Conservation (phyloP, 805 yeast genomes). For the Pichia occidentalis region DNA sequence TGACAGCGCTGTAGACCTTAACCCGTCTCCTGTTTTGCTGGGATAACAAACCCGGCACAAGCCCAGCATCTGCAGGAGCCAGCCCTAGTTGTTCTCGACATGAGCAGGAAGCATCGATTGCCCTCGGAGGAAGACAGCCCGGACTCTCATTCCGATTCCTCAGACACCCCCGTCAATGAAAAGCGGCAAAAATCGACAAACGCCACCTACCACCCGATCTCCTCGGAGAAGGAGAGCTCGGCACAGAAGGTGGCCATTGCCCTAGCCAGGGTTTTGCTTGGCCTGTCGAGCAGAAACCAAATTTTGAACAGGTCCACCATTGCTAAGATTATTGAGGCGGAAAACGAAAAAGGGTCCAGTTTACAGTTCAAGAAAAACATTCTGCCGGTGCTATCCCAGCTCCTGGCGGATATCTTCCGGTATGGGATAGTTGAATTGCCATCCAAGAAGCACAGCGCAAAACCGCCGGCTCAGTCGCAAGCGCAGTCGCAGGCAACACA, state of each 20-base stretch:
- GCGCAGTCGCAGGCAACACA: too few species aligned
- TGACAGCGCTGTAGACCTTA: too few species aligned
- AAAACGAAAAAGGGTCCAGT: constrained; percentile 25
- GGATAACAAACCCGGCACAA: too few species aligned
- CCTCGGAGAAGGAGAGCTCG: constrained; percentile 12
- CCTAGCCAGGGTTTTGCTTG: constrained; percentile 25
- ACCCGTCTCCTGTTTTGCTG: too few species aligned
- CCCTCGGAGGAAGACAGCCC: too few species aligned
- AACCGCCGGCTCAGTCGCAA: neutral
- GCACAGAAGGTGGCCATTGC: constrained; percentile 21
- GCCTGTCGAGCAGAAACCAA: constrained; percentile 25
- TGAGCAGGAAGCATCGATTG: too few species aligned
- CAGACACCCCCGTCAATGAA: too few species aligned
- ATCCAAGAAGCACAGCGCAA: constrained; percentile 5
- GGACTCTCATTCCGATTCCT: too few species aligned
- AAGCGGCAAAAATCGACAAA: too few species aligned
- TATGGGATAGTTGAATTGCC: constrained; percentile 25
- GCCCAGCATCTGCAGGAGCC: too few species aligned
- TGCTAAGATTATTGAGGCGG: constrained; percentile 25
- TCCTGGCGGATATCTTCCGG: constrained; percentile 19
- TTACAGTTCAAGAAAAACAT: constrained; percentile 25
- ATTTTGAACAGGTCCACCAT: constrained; percentile 23
- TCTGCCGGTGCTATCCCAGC: constrained; percentile 14
- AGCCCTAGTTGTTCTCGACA: too few species aligned
- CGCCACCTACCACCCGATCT: neutral